Conservation (phyloP, 805 yeast species). For the Candida nemodendra region DNA sequence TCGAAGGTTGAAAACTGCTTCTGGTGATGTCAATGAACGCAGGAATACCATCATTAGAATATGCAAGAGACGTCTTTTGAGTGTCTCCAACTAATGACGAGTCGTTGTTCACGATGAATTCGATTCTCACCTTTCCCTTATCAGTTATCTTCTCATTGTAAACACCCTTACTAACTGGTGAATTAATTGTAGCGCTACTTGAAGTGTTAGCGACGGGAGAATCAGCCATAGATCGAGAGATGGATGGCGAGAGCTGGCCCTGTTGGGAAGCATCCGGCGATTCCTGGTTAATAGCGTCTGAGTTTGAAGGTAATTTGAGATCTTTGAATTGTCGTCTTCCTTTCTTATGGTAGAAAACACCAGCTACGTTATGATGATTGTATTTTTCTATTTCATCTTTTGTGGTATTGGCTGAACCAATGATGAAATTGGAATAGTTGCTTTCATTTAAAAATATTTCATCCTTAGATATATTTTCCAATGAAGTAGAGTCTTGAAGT, state of each 20-base stretch:
- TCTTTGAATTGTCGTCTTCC: constrained; percentile 10
- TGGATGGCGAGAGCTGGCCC: neutral
- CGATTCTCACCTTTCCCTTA: constrained; percentile 49
- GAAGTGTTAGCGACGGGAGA: constrained; percentile 5
- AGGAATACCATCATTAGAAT: constrained; percentile 27
- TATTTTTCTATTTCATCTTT: constrained; percentile 26
- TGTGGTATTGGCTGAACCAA: constrained; percentile 27
- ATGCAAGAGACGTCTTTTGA: constrained; percentile 5
- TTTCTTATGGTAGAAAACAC: constrained; percentile 24
- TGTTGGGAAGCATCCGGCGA: neutral
- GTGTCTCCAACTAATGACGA: constrained; percentile 13
- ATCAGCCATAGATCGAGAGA: neutral
- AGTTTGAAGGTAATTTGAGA: neutral
- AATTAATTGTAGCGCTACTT: neutral
- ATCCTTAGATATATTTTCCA: constrained; percentile 34
- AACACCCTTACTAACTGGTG: constrained; percentile 27
- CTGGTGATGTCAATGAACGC: constrained; percentile 44
- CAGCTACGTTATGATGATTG: constrained; percentile 23
- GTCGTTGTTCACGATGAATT: constrained; percentile 37
- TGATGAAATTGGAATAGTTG: constrained; percentile 34
- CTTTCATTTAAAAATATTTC: constrained; percentile 36
- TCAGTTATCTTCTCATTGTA: constrained; percentile 43
- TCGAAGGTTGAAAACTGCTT: constrained; percentile 38
- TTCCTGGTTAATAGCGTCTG: neutral
- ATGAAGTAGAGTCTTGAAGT: constrained; percentile 73